Conservation (phyloP, 495 filamentous ascomycete species). For the Neurospora sp. region DNA sequence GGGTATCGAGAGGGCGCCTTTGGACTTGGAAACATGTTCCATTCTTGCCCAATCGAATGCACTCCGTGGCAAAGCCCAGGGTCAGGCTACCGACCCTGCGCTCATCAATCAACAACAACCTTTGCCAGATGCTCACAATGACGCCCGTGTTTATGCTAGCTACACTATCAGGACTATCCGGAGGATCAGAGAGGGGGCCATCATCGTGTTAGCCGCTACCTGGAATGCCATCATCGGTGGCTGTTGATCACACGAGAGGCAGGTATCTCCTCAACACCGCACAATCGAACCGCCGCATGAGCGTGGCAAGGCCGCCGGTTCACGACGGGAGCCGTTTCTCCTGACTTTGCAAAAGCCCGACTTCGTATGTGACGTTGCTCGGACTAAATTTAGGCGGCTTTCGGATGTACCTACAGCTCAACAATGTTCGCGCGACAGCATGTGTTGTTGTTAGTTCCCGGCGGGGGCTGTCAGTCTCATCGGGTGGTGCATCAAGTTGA, state of each 20-base stretch:
- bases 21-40: background rate
- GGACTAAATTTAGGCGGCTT: constrained; percentile 18
- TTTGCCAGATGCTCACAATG: background rate
- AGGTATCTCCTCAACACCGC: background rate
- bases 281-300: background rate
- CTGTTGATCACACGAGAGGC: background rate
- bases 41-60: background rate
- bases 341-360: constrained; percentile 4
- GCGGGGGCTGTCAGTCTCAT: background rate
- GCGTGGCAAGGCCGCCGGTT: background rate
- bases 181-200: background rate
- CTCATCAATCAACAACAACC: background rate
- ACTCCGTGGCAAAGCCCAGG: constrained; percentile 1
- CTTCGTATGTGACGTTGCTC: constrained; percentile 19
- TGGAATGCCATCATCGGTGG: background rate
- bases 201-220: background rate
- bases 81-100: background rate
- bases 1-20: background rate
- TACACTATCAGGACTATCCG: background rate
- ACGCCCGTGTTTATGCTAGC: background rate
- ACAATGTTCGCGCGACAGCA: constrained; percentile 4
- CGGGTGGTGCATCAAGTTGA: background rate
- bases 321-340: background rate
- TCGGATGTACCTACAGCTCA: constrained; percentile 9
- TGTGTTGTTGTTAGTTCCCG: background rate